These are phyloP conservation scores for Podospora pseudopauciseta DNA, from an alignment of 495 filamentous ascomycete species.

Conservation along the genomic window DNA sequence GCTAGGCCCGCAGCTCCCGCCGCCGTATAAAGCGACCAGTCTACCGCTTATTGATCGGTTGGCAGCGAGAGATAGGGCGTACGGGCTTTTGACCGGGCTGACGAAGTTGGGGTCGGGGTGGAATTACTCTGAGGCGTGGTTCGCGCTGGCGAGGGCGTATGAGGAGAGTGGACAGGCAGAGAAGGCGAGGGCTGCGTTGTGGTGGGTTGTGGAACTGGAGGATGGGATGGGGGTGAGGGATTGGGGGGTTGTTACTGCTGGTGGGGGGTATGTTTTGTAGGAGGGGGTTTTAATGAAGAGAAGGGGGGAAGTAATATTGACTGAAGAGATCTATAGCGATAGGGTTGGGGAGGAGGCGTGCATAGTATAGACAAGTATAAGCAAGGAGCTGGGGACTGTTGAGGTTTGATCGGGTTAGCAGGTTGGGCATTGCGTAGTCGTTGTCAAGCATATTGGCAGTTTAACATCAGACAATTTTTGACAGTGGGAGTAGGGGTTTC, in stretches of 20 bases:
- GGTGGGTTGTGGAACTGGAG: slow-evolving; percentile 75
- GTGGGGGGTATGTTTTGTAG: slow-evolving; percentile 58
- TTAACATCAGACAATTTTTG: no score
- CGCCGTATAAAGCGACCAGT: slow-evolving; percentile 46
- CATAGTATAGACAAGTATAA: neutral
- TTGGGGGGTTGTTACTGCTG: slow-evolving; percentile 53
- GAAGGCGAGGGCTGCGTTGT: slow-evolving; percentile 73
- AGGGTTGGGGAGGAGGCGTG: neutral
- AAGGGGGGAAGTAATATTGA: neutral
- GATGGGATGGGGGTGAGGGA: slow-evolving; percentile 59
- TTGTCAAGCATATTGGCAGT: no score
- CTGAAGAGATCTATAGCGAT: neutral
- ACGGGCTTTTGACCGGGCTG: slow-evolving; percentile 70
- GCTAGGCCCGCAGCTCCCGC: slow-evolving; percentile 35
- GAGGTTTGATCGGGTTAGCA: neutral
- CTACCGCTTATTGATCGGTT: slow-evolving; percentile 69
- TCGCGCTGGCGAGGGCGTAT: slow-evolving; percentile 75
- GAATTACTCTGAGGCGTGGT: slow-evolving; percentile 95
- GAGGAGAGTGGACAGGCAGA: slow-evolving; percentile 79
- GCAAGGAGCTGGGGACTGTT: neutral
- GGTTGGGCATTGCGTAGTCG: neutral
- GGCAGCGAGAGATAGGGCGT: slow-evolving; percentile 82
- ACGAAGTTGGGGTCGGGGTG: slow-evolving; percentile 85
- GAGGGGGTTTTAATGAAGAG: neutral
- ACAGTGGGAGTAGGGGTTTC: no score